phyloP scores from a whole-genome alignment of 1,284 basidiomycete genomes.

The Fomitopsis palustris region DNA sequence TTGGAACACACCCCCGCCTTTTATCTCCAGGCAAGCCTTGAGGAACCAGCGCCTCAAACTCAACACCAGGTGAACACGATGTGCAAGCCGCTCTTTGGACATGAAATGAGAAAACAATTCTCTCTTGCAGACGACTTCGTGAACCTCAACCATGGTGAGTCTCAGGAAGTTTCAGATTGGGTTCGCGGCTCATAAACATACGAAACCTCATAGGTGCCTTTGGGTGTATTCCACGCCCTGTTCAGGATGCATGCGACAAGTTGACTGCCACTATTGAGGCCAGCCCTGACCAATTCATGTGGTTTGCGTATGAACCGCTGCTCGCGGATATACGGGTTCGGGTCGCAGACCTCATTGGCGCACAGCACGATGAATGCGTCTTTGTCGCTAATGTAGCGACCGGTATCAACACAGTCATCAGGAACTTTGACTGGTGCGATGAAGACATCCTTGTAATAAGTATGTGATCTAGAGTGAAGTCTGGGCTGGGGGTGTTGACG shows the following conservation, averaged over 20 bases:
- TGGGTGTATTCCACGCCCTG: slow-evolving; percentile 58
- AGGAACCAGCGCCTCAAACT: too few species aligned
- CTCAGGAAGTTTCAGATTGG: not conserved
- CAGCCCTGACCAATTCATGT: slow-evolving; percentile 61
- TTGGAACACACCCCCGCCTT: too few species aligned
- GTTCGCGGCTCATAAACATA: not conserved
- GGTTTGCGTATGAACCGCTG: slow-evolving; percentile 29
- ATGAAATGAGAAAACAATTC: not conserved
- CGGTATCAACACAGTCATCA: slow-evolving; percentile 64
- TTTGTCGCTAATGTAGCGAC: slow-evolving; percentile 65
- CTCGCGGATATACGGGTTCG: slow-evolving; percentile 11
- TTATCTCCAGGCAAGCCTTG: too few species aligned
- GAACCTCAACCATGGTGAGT: not conserved
- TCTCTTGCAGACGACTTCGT: not conserved
- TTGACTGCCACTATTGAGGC: slow-evolving; percentile 46
- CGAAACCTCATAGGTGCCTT: slow-evolving; percentile 46
- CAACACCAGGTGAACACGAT: too few species aligned
- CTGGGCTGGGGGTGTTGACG: not conserved
- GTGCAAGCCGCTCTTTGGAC: too few species aligned
- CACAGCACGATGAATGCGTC: slow-evolving; percentile 59
- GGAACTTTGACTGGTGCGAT: slow-evolving; percentile 54
- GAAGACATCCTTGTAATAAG: slow-evolving; percentile 44
- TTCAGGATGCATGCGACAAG: slow-evolving; percentile 44
- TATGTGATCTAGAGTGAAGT: slow-evolving; percentile 17
- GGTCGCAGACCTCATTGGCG: slow-evolving; percentile 63